phyloP scores from a whole-genome alignment of 352 stramenopile genomes.

The Globisporangium takayamanum region DNA sequence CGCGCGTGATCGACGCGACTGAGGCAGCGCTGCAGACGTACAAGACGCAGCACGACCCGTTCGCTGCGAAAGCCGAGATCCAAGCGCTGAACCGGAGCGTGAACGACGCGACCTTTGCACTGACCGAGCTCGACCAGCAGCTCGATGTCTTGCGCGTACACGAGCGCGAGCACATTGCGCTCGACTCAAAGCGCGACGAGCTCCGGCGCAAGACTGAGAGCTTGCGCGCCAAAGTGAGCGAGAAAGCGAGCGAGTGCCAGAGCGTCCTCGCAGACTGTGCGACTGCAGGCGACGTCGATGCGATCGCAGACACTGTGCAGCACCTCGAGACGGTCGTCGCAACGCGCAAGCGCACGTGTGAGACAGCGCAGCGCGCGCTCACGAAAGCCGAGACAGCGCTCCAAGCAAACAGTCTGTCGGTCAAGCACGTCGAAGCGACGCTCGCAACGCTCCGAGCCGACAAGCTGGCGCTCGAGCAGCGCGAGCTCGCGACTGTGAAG shows the following conservation, averaged over 20 bases:
- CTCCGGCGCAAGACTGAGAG: constrained; percentile 36
- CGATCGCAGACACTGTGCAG: constrained; percentile 16
- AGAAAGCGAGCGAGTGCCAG: constrained; percentile 45
- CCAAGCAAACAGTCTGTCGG: constrained; percentile 43
- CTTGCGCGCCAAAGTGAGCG: constrained; percentile 31
- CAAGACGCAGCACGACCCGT: constrained; percentile 33
- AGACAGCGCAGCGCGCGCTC: constrained; percentile 24
- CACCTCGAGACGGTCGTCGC: constrained; percentile 22
- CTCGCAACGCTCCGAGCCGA: constrained; percentile 28
- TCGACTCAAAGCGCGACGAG: constrained; percentile 46
- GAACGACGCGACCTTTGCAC: constrained; percentile 32
- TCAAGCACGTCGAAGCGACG: constrained; percentile 43
- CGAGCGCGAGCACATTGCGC: constrained; percentile 35
- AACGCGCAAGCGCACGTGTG: constrained; percentile 17
- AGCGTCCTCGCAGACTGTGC: constrained; percentile 17
- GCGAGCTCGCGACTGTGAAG: constrained; percentile 45
- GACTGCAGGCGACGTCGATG: neutral
- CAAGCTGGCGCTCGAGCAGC: constrained; percentile 48
- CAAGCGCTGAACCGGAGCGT: constrained; percentile 36
- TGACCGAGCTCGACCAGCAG: constrained; percentile 38
- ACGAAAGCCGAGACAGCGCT: constrained; percentile 28
- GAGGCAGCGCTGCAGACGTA: constrained; percentile 36
- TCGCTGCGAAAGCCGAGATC: constrained; percentile 34
- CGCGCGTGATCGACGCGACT: constrained; percentile 33
- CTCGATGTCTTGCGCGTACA: constrained; percentile 47